Evolutionary conservation across 306 rosid genomes (phyloP), one percentile per base, ranked within the genome.

Genomic region (Hylodesmum podocarpum): DNA sequence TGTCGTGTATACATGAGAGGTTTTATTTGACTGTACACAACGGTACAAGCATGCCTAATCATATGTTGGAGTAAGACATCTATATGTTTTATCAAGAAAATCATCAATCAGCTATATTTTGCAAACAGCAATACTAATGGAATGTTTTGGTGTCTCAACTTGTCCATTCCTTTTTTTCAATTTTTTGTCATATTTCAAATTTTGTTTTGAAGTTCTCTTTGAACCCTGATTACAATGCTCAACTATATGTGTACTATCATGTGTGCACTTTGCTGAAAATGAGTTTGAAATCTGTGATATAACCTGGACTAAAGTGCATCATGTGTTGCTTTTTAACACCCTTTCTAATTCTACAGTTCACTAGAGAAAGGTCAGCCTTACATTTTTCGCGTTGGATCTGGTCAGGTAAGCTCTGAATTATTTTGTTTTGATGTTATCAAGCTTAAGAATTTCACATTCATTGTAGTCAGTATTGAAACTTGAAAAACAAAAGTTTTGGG

Each of bases 341-440:
- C 9, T 73, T 73, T 66, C 39, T 57, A 28, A 80, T 68, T 81
- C 9, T 79, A 66, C 94, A 94, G 97, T 84, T 94, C 98, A 62
- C 77, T 94, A 86, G 97, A 92, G 90, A 94, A 94, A 88, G 96
- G 93, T 28, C 95, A 62, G 84, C 73, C 72, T 66, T 89, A 92
- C 67, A 86, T 92, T 77, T 92, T 94, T 67, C 96, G 98, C 1
- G 93, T 94, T 49, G 97, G 97, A 72, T 90, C 98, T 37, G 97
- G 89, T 80, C 97, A 91, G 93, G 96, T 92, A 84, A 66, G 80
- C 67, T 63, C 51, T 27, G 33, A 57, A 78, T 39, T 46, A 47
- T 49, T 55, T 22, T 22, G 58, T 50, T 63, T 49, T 46, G 36
- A 18, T 72, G 50, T 53, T 43, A 53, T 10, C 49, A 40, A 19